Conservation (phyloP, 2,329 filamentous ascomycete species). For the Colletotrichum viniferum region DNA sequence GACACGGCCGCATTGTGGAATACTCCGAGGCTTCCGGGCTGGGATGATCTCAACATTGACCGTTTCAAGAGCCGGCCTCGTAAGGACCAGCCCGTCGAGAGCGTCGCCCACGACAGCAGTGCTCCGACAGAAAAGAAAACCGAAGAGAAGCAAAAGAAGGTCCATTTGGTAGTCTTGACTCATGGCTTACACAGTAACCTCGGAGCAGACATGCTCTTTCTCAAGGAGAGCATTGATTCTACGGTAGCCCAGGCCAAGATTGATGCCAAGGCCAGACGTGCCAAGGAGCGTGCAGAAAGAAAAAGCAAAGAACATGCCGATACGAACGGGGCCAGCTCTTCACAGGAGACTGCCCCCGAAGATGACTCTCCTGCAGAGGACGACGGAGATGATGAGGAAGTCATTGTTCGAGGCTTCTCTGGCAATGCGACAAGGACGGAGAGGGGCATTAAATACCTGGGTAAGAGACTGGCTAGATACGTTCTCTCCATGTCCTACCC, state of each 20-base stretch:
- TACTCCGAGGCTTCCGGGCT: slow-evolving; percentile 79
- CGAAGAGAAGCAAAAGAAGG: slow-evolving; percentile 69
- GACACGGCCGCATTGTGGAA: slow-evolving; percentile 93
- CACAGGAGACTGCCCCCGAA: neutral
- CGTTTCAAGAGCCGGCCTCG: slow-evolving; percentile 25
- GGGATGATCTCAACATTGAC: slow-evolving; percentile 49
- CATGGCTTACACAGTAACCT: slow-evolving; percentile 96
- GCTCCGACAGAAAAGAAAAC: slow-evolving; percentile 26
- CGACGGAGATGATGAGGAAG: slow-evolving; percentile 69
- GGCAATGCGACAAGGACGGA: slow-evolving; percentile 93
- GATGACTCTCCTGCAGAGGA: neutral
- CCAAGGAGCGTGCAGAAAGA: slow-evolving; percentile 47
- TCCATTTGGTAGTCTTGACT: slow-evolving; percentile 91
- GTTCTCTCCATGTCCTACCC: slow-evolving; percentile 90
- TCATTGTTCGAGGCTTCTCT: slow-evolving; percentile 87
- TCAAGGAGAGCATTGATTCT: slow-evolving; percentile 96
- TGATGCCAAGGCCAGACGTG: slow-evolving; percentile 67
- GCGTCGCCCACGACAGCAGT: slow-evolving; percentile 32
- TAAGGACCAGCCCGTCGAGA: slow-evolving; percentile 36
- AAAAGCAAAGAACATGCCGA: slow-evolving; percentile 10
- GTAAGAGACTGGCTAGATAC: slow-evolving; percentile 91
- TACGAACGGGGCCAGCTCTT: neutral
- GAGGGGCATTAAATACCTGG: slow-evolving; percentile 94
- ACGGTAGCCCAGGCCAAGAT: slow-evolving; percentile 75
- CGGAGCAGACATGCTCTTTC: slow-evolving; percentile 92